Conservation (phyloP, 208 protist species). For the Trichomonas vaginalis region DNA sequence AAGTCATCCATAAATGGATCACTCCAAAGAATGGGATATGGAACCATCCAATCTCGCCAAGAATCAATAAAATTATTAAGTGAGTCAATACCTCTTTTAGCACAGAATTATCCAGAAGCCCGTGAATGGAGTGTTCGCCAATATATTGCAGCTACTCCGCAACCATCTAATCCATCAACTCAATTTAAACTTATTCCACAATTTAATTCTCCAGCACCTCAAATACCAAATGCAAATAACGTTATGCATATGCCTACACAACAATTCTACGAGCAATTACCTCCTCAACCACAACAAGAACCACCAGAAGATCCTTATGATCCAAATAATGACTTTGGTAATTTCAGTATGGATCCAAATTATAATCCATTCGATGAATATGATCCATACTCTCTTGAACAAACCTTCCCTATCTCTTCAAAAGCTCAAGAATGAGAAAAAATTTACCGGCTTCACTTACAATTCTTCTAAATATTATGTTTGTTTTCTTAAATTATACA, state of each 20-base stretch:
- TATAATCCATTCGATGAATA: background rate
- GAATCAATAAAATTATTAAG: background rate
- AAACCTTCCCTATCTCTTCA: background rate
- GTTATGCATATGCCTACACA: background rate
- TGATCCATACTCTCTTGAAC: background rate
- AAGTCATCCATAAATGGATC: constrained; percentile 9
- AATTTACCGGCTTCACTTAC: background rate
- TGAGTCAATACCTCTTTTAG: background rate
- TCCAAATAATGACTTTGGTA: background rate
- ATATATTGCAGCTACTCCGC: background rate
- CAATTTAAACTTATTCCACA: background rate
- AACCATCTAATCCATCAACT: background rate
- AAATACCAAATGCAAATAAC: background rate
- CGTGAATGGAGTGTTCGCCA: background rate
- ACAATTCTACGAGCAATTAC: background rate
- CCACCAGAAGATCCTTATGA: background rate
- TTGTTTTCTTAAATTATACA: background rate
- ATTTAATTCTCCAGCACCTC: background rate
- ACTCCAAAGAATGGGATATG: background rate
- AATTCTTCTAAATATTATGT: background rate
- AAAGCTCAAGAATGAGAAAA: background rate
- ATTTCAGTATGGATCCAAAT: background rate
- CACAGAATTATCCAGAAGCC: background rate
- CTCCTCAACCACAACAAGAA: background rate
- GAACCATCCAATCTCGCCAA: background rate